Evolutionary conservation across 1,139 yeast genomes (phyloP), one percentile per base, ranked within the genome.

Genomic region (Blastobotrys serpentis): DNA sequence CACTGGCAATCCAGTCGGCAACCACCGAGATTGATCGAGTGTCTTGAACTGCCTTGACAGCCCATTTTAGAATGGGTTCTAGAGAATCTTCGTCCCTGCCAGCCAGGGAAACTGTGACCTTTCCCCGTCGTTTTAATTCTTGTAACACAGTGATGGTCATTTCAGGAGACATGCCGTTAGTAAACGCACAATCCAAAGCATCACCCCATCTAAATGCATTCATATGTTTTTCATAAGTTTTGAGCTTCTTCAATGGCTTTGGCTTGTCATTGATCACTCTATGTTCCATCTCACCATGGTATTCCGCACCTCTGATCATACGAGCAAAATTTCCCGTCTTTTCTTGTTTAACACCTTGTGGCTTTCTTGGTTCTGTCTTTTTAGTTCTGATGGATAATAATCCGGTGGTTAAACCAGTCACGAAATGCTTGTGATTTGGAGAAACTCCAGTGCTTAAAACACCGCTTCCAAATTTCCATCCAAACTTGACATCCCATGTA

Each of bases 401-500:
- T 6, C 98, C 98, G 1, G 95, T 83, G 6, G 94, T 84, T 57
- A 92, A 76, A 48, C 98, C 98, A n/a, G 95, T 87, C 32, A 87
- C 97, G 56, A 92, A 78, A 71, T 92, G 98, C 69, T 86, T 86
- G 59, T 82, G 83, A 53, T 84, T 82, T 17, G 98, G 98, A 7
- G 96, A 86, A 8, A 90, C 85, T 6, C 90, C 98, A 64, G 95
- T 83, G 59, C 89, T 76, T 57, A 92, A 73, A 0, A 92, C 96
- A 38, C 95, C 95, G 13, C 94, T 89, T 36, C 96, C 96, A 63
- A 86, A 90, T 67, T 90, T 92, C 98, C 98, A 92, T 39, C 98
- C 98, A 66, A 89, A 92, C 65, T 85, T 86, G 55, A 90, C 96
- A 53, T 85, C 86, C 90, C 95, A 92, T 53, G 78, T 73, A 43